These are phyloP conservation scores for Tinospora cordifolia DNA, from an alignment of 164 flowering plant genomes.

Conservation along the genomic window DNA sequence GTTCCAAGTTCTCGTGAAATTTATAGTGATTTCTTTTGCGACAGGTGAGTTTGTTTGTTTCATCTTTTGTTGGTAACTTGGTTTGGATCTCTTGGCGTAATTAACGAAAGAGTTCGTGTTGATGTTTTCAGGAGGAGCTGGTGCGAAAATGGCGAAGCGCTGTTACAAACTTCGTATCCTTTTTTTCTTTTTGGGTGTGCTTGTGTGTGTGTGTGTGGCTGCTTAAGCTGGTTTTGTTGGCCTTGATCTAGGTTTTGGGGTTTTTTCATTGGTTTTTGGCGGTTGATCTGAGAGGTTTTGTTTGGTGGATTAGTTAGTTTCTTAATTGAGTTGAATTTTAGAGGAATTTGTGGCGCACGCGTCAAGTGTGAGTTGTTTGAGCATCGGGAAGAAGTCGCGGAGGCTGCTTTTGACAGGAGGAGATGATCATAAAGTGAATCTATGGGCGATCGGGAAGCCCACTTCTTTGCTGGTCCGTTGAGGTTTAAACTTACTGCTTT, in stretches of 20 bases:
- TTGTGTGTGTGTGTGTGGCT: not conserved
- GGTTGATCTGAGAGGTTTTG: not conserved
- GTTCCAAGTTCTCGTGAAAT: too few species aligned
- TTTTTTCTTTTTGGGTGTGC: constrained; percentile 40
- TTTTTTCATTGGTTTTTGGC: not conserved
- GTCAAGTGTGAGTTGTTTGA: constrained; percentile 59
- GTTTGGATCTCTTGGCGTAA: not conserved
- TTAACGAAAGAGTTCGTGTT: not conserved
- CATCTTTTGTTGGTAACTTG: not conserved
- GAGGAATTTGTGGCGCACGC: constrained; percentile 91
- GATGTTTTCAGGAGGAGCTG: not conserved
- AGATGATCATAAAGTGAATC: constrained; percentile 72
- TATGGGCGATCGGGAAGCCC: constrained; percentile 82
- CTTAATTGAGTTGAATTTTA: constrained; percentile 42
- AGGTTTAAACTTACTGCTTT: constrained; percentile 13
- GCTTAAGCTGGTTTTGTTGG: constrained; percentile 2
- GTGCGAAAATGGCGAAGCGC: constrained; percentile 61
- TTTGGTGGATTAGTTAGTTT: constrained; percentile 4
- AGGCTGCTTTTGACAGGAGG: constrained; percentile 73
- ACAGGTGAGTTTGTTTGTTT: not conserved
- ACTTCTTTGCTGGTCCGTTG: constrained; percentile 49
- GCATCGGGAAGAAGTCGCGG: constrained; percentile 62
- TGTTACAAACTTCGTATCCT: constrained; percentile 88
- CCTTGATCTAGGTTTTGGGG: constrained; percentile 11
- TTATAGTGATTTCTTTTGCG: not conserved